Base-by-base conservation (phyloP, 2,329 filamentous ascomycete species). In the Alternaria tenuissima region DNA sequence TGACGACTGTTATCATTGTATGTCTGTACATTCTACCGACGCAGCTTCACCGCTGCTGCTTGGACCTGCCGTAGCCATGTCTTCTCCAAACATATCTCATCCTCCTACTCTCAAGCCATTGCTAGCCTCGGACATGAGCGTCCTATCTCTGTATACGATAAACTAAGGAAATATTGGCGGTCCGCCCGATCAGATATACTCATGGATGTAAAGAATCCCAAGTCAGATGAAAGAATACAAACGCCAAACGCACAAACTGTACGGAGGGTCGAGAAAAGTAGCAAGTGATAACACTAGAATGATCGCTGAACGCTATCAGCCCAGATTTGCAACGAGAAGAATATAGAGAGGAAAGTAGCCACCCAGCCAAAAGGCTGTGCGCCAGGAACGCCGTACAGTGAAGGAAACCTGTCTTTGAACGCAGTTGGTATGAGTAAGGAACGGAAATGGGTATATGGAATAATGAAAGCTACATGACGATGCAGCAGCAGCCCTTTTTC, bases 401-500 rank as follows among this genome's bases (percentile, higher is more conserved):
- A 72, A 74, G 44, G 67, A 72, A 70, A 75, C 46, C 55, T 58
- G 62, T 61, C 55, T 66, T 62, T 62, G 60, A 62, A 61, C 52
- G 48, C 63, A 66, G 62, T 65, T 69, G 63, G 63, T 66, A 55
- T 52, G 61, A 55, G 36, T 43, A 61, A 49, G 59, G 67, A 64
- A 66, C 48, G 60, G 60, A 64, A 66, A 68, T 62, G 68, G 72
- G 69, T 73, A 76, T 74, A 71, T 65, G 54, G 55, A 56, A 58
- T 62, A 62, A 63, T 59, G 64, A 67, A 69, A 49, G 64, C 72
- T 83, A 93, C 91, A 93, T 93, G 67, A 94, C 85, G 62, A 92
- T 82, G 78, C 91, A 93, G 78, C 90, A 91, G 59, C 87, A 88
- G 68, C 89, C 85, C 64, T 84, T 86, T 70, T 87, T 84, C 69